A percentile compares a stretch with the other conserved stretches of the same genome.
phyloP scores from a whole-genome alignment of 352 stramenopile species.

The Thraustochytrium sp. region DNA sequence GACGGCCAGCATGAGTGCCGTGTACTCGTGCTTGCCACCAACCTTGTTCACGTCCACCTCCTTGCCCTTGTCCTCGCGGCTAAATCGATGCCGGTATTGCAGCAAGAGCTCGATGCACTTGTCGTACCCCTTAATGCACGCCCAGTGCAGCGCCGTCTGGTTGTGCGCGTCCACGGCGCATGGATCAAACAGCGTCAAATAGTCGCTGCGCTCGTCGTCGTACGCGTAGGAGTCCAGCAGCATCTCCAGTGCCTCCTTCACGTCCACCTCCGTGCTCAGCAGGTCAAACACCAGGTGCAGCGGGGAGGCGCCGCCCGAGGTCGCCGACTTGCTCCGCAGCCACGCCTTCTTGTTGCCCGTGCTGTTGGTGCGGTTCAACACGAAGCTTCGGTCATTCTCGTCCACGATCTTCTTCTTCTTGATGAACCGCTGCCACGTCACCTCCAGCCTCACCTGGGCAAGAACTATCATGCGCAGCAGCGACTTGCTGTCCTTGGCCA shows the following conservation, averaged over 20 bases:
- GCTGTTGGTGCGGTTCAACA: neutral
- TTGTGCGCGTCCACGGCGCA: neutral
- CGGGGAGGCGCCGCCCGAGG: neutral
- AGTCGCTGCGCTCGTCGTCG: conserved; percentile 10
- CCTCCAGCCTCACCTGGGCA: neutral
- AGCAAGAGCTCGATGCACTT: neutral
- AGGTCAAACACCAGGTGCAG: neutral
- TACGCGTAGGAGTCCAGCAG: neutral
- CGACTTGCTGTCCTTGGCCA: neutral
- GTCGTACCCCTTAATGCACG: conserved; percentile 18
- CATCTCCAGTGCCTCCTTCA: neutral
- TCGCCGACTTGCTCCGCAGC: too few species aligned
- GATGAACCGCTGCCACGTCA: neutral
- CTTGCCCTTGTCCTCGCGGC: neutral
- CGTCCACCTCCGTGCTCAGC: neutral
- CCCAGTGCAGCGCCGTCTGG: neutral
- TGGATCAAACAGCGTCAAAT: conserved; percentile 32
- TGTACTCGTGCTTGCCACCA: neutral
- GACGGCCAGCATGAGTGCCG: conserved; percentile 26
- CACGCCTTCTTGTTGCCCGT: neutral
- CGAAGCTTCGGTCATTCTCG: too few species aligned
- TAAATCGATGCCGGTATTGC: neutral
- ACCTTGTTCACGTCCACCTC: conserved; percentile 2
- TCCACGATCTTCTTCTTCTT: neutral
- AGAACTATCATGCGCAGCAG: neutral